A percentile compares a stretch with the other conserved stretches of the same genome.
Evolutionary conservation across 805 yeast genomes (phyloP).

Genomic region (Tetrapisispora iriomotensis): DNA sequence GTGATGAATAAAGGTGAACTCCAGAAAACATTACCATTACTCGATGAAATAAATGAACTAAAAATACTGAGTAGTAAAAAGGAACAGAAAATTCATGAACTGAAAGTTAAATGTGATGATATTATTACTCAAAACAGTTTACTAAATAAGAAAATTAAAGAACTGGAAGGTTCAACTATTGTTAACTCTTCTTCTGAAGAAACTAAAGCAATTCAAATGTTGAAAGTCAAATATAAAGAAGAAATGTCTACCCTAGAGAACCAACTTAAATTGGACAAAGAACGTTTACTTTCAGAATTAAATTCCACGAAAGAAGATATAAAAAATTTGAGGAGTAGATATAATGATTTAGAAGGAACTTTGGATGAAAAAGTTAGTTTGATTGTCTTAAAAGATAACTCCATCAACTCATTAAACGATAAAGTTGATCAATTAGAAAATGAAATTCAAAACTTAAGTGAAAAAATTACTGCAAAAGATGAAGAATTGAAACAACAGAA

Average conservation of each 20-base stretch:
- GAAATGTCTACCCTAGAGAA: not conserved
- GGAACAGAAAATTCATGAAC: constrained; percentile 9
- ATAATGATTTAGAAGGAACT: not conserved
- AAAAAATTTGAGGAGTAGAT: not conserved
- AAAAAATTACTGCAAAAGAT: not conserved
- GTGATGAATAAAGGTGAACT: constrained; percentile 21
- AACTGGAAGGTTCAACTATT: too few relatives aligned
- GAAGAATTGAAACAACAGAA: not conserved
- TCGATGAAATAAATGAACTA: constrained; percentile 19
- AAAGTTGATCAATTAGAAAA: constrained; percentile 3
- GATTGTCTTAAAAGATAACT: not conserved
- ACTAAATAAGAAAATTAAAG: not conserved
- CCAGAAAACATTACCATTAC: constrained; percentile 12
- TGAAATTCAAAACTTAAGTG: not conserved
- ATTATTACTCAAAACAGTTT: constrained; percentile 4
- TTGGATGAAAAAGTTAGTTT: too few relatives aligned
- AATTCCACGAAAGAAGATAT: not conserved
- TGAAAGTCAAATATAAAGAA: not conserved
- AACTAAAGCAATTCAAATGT: not conserved
- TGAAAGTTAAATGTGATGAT: constrained; percentile 11
- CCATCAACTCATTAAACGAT: not conserved
- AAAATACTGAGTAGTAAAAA: constrained; percentile 10
- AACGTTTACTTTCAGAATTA: not conserved
- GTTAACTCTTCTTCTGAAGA: constrained; percentile 1
- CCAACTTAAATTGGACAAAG: constrained; percentile 3